These are phyloP conservation scores for Lagenaria siceraria DNA, from an alignment of 306 rosid genomes.

Conservation along the genomic window DNA sequence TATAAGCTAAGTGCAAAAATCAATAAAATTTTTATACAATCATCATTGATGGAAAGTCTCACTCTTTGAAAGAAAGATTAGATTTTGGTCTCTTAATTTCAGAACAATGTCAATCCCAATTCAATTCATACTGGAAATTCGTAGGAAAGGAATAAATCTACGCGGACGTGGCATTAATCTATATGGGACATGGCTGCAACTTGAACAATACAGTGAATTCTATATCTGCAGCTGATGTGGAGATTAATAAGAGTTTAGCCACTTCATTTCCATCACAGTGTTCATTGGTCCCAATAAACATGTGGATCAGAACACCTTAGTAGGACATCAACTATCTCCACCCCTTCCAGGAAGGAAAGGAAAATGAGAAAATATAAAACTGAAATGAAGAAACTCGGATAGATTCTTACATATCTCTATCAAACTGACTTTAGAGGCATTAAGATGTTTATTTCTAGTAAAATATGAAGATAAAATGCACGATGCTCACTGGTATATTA, in stretches of 20 bases:
- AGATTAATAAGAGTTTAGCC: slow-evolving; percentile 46
- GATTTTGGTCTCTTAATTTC: not conserved
- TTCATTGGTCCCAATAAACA: slow-evolving; percentile 42
- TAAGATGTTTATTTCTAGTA: not conserved
- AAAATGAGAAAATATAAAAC: not conserved
- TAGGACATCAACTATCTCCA: not conserved
- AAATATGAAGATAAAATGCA: slow-evolving; percentile 4
- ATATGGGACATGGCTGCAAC: not conserved
- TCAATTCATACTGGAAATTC: not conserved
- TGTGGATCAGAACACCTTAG: slow-evolving; percentile 25
- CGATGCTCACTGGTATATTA: slow-evolving; percentile 7
- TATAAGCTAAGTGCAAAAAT: not conserved
- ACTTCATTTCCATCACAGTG: slow-evolving; percentile 20
- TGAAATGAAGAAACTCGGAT: slow-evolving; percentile 3
- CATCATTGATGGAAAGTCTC: not conserved
- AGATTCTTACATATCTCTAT: slow-evolving; percentile 8
- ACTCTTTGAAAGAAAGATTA: not conserved
- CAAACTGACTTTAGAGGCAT: slow-evolving; percentile 4
- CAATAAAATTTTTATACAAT: not conserved
- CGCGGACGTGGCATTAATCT: not conserved
- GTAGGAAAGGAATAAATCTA: not conserved
- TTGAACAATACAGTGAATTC: not conserved
- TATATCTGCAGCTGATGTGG: slow-evolving; percentile 36
- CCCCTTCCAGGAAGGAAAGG: slow-evolving; percentile 2
- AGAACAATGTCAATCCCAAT: not conserved